A percentile compares a stretch with the other conserved stretches of the same genome.
Conservation (phyloP, 768 basidiomycete genomes). For the Sistotremastrum suecicum region DNA sequence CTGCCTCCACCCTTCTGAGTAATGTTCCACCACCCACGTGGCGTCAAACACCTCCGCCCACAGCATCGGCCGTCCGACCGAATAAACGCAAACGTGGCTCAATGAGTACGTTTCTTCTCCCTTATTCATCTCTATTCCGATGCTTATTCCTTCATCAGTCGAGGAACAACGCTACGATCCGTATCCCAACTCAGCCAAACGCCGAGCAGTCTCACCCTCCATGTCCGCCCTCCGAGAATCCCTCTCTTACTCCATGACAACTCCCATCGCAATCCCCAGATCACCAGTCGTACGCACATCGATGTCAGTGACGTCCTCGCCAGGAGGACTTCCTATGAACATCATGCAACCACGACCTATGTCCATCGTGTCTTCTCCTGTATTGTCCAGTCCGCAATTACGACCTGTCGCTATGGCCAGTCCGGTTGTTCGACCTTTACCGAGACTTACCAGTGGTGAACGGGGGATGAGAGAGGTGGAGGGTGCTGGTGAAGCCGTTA, state of each 20-base stretch:
- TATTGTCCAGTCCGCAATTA: constrained; percentile 62
- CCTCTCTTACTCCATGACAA: constrained; percentile 29
- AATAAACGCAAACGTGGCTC: constrained; percentile 69
- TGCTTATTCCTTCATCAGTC: constrained; percentile 16
- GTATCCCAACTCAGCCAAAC: constrained; percentile 63
- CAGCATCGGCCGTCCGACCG: constrained; percentile 55
- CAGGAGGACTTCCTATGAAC: constrained; percentile 38
- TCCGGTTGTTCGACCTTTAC: constrained; percentile 59
- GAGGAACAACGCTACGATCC: constrained; percentile 81
- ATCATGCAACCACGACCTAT: constrained; percentile 22
- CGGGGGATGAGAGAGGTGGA: constrained; percentile 61
- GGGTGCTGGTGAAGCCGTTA: constrained; percentile 67
- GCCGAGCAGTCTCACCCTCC: constrained; percentile 74
- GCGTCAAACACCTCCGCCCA: constrained; percentile 75
- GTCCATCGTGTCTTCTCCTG: constrained; percentile 31
- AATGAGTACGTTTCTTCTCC: constrained; percentile 1
- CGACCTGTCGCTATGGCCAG: constrained; percentile 61
- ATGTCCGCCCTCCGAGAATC: constrained; percentile 51
- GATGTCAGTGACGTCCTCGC: constrained; percentile 60
- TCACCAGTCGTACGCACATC: constrained; percentile 31
- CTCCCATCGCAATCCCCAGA: constrained; percentile 51
- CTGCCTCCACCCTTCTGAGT: constrained; percentile 51
- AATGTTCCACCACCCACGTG: constrained; percentile 42
- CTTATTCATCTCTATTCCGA: background rate
- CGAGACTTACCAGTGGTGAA: constrained; percentile 24